Evolutionary conservation across 768 basidiomycete species (phyloP), one percentile per base, ranked within the genome.

Genomic region (Kwoniella sp.): DNA sequence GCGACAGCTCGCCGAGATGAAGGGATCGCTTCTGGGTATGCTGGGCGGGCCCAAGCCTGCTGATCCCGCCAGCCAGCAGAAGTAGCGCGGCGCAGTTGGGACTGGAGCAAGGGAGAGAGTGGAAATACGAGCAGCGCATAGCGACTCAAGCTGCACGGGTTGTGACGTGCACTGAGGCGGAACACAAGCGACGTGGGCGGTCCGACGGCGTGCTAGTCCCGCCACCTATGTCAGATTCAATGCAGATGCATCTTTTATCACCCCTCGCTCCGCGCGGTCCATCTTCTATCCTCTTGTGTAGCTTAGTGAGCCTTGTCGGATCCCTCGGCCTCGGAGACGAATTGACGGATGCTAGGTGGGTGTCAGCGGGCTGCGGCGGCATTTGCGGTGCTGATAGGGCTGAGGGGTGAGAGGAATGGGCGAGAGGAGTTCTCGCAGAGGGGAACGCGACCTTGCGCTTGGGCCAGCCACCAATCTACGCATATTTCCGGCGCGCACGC

Each of bases 1-100:
- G 58, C 60, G 59, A 48, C 73, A 74, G 45, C 44, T 74, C 50
- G 70, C 73, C 14, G 73, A 74, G 57, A 68, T 69, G 68, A 74
- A 72, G 52, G 70, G 70, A 2, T 65, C 59, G 11, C 43, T 74
- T 45, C 50, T 66, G 46, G 62, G 68, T 11, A 68, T 56, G 53
- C 41, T 72, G 39, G 62, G 64, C 11, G 62, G 53, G 11, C 42
- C 59, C 3, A 60, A 59, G 46, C 49, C 53, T 20, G 31, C 47
- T 19, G 45, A 36, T 9, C 14, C 37, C 25, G 34, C 26, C 12
- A 5, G 32, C 2, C n/a, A 46, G 32, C 29, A 46, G 31, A 20
- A 4, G 37, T 7, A 38, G 37, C 5, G 22, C 20, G 46, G 5
- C 14, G 14, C n/a, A 25, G 10, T 37, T 47, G 11, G 33, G 34